Evolutionary conservation across 2,329 filamentous ascomycete species (phyloP).

Genomic region (Ceratocystis diversiconidia): DNA sequence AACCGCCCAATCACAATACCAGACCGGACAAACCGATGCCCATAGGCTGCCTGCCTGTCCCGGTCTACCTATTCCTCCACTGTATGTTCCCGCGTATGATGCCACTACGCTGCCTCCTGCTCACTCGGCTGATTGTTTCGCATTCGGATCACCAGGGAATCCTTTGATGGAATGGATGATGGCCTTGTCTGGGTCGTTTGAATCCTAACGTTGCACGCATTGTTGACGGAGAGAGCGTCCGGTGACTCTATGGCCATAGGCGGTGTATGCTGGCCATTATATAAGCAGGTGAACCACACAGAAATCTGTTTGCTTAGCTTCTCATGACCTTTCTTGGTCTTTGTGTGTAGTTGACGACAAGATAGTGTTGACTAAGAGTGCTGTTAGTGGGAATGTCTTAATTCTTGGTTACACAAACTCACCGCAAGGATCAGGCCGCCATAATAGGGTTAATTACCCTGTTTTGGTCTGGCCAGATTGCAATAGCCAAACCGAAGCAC

Average conservation of each 20-base stretch:
- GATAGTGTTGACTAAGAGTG: background rate
- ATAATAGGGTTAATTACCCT: background rate
- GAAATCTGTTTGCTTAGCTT: background rate
- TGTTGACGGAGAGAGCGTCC: background rate
- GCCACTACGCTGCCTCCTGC: background rate
- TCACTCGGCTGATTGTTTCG: background rate
- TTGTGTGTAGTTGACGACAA: background rate
- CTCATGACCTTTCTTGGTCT: background rate
- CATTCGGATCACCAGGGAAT: background rate
- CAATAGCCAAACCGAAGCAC: background rate
- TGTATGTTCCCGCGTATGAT: background rate
- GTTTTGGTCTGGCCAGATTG: conserved; percentile 1
- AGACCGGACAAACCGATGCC: background rate
- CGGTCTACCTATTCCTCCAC: background rate
- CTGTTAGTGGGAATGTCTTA: background rate
- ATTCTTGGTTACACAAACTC: background rate
- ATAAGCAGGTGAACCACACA: background rate
- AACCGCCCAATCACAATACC: background rate
- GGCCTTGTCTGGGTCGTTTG: background rate
- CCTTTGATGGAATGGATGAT: background rate
- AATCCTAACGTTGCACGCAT: background rate
- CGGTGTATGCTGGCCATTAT: background rate
- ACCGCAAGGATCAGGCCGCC: background rate
- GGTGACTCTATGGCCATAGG: background rate
- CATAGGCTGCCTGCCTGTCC: background rate